Percentiles rank a stretch among this genome's conserved stretches.
These are phyloP conservation scores for Neocucurbitaria cava DNA, from an alignment of 2,329 filamentous ascomycete genomes.

Conservation along the genomic window DNA sequence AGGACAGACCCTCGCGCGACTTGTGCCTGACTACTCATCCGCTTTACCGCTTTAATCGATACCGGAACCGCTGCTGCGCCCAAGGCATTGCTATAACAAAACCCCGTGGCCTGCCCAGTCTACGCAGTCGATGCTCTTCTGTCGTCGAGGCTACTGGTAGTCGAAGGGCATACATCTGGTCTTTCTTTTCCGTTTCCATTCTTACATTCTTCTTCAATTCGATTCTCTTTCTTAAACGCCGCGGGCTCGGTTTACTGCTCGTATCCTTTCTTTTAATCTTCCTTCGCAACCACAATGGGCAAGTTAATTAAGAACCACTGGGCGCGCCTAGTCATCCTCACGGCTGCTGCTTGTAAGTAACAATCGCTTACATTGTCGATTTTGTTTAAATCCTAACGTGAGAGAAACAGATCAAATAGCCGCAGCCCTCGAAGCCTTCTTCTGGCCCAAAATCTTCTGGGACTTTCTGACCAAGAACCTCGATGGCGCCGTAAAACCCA, in stretches of 20 bases:
- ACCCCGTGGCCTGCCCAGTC: slow-evolving; percentile 29
- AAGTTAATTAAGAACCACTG: slow-evolving; percentile 99
- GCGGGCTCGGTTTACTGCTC: slow-evolving; percentile 39
- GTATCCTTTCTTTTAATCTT: slow-evolving; percentile 40
- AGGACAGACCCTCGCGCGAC: slow-evolving; percentile 3
- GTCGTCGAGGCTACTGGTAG: slow-evolving; percentile 48
- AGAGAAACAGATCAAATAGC: slow-evolving; percentile 80
- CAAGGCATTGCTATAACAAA: slow-evolving; percentile 44
- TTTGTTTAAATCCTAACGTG: slow-evolving; percentile 6
- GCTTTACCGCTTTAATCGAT: slow-evolving; percentile 22
- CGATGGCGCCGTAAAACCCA: slow-evolving; percentile 81
- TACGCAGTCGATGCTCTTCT: slow-evolving; percentile 35
- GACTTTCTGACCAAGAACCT: slow-evolving; percentile 93
- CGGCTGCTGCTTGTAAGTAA: slow-evolving; percentile 75
- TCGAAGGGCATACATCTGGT: slow-evolving; percentile 29
- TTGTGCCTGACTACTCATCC: slow-evolving; percentile 32
- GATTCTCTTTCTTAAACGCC: slow-evolving; percentile 24
- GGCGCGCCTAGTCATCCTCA: slow-evolving; percentile 91
- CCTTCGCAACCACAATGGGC: slow-evolving; percentile 73
- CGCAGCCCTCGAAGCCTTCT: slow-evolving; percentile 84
- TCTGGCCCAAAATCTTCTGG: slow-evolving; percentile 99
- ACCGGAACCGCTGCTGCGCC: slow-evolving; percentile 17
- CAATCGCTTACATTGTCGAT: not conserved
- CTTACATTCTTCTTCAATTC: slow-evolving; percentile 5
- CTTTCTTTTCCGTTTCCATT: slow-evolving; percentile 12